phyloP scores from a whole-genome alignment of 1,284 basidiomycete genomes.

The Serendipita sp. region DNA sequence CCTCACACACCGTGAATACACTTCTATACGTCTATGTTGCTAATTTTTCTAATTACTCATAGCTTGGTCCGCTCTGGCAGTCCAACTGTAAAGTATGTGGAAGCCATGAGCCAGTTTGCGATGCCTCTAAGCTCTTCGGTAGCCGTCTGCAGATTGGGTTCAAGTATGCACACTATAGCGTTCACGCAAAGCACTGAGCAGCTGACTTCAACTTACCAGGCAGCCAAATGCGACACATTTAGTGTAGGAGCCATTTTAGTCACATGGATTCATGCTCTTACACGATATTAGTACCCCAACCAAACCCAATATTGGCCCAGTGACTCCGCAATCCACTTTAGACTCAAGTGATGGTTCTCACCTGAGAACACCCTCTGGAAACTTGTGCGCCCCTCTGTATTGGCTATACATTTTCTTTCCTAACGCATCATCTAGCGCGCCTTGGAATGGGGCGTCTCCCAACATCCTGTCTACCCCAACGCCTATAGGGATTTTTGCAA shows the following conservation, averaged over 20 bases:
- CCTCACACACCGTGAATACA: no score
- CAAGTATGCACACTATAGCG: neutral
- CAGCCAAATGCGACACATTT: neutral
- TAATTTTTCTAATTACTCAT: no score
- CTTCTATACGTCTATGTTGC: no score
- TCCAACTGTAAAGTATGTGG: no score
- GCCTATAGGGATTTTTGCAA: neutral
- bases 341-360: constrained; percentile 1
- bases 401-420: neutral
- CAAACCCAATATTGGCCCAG: neutral
- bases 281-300: neutral
- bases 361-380: neutral
- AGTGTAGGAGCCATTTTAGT: neutral
- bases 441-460: neutral
- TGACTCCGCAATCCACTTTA: neutral
- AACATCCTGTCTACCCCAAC: neutral
- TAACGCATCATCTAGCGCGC: neutral
- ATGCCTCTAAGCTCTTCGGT: no score
- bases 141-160: neutral
- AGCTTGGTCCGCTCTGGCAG: no score
- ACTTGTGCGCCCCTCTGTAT: neutral
- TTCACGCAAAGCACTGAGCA: neutral
- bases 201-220: neutral
- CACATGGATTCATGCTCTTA: neutral
- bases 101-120: no score